Evolutionary conservation across 2,329 filamentous ascomycete species (phyloP), one percentile per base, ranked within the genome.

Genomic region (Dactylellina sp.): DNA sequence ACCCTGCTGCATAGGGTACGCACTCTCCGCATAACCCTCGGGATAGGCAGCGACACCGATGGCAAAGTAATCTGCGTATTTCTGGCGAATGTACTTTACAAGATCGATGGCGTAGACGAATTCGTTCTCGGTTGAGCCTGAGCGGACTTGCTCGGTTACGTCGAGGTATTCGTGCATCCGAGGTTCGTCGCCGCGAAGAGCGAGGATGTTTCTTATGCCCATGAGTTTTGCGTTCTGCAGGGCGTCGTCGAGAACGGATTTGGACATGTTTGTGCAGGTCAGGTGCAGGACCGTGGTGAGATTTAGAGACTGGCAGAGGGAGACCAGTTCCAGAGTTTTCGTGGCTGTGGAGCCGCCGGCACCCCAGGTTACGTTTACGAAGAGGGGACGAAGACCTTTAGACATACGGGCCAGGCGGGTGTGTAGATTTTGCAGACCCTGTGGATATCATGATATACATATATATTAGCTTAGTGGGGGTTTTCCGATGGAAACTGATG

Each of bases 301-400:
- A 71, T 91, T 91, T 63, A 98, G 83, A 82, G 97, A 92, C 84
- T 98, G 95, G 81, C 93, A 97, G 79, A 98, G 88, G 83, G 98
- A 94, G 49, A 95, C 95, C 76, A 99, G 86, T 82, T 97, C 93
- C 72, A 99, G 88, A 32, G 92, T 96, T 83, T 97, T 97, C 66
- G 87, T 87, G 2, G 93, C 90, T 0, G 95, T 99, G 76, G 91
- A 96, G 59, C 95, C 95, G 74, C 95, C 95, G 24, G 95, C 95
- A 57, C 95, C 95, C 95, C 95, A 99, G 59, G 95, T 99, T 57
- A 99, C 93, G 70, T 93, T 98, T 75, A 99, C 92, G 80, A 99
- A 99, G 49, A 98, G 86, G 46, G 95, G 95, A 12, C 91, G 90
- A 70, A 99, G 85, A 12, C 92, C 93, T 76, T 92, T 89, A 55